Conservation (phyloP, 306 rosid genomes). For the Pyrus communis region DNA sequence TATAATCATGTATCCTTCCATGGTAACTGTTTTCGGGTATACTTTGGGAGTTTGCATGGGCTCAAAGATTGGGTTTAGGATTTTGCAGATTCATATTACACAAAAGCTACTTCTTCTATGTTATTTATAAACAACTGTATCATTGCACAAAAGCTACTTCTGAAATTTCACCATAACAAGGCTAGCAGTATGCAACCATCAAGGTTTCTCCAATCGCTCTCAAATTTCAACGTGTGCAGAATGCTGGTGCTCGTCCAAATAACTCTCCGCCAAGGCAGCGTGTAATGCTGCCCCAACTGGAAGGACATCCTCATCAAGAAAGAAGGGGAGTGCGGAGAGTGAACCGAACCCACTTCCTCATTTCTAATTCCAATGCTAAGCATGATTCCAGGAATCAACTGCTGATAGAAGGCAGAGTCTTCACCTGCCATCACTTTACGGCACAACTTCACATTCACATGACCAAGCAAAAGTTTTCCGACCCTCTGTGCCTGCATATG, state of each 20-base stretch:
- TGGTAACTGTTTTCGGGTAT: neutral
- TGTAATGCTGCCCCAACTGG: slow-evolving; percentile 58
- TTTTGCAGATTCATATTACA: neutral
- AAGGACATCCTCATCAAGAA: slow-evolving; percentile 62
- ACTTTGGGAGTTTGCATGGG: neutral
- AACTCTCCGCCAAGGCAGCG: slow-evolving; percentile 49
- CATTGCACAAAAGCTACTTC: neutral
- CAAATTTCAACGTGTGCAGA: neutral
- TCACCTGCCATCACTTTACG: slow-evolving; percentile 57
- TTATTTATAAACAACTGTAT: neutral
- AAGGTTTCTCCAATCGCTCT: neutral
- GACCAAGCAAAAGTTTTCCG: slow-evolving; percentile 54
- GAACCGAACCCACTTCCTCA: slow-evolving; percentile 52
- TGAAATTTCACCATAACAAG: neutral
- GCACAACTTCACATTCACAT: slow-evolving; percentile 42
- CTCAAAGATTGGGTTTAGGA: neutral
- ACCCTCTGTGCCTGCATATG: slow-evolving; percentile 50
- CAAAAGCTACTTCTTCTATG: neutral
- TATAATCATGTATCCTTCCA: neutral
- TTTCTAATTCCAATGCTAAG: slow-evolving; percentile 53
- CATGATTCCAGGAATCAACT: slow-evolving; percentile 47
- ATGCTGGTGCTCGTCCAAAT: slow-evolving; percentile 31
- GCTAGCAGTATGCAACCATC: neutral
- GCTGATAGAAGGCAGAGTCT: slow-evolving; percentile 58
- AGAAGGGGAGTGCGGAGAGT: slow-evolving; percentile 70